phyloP scores from a whole-genome alignment of 108 stramenopile species.

The Craspedostauros australis region DNA sequence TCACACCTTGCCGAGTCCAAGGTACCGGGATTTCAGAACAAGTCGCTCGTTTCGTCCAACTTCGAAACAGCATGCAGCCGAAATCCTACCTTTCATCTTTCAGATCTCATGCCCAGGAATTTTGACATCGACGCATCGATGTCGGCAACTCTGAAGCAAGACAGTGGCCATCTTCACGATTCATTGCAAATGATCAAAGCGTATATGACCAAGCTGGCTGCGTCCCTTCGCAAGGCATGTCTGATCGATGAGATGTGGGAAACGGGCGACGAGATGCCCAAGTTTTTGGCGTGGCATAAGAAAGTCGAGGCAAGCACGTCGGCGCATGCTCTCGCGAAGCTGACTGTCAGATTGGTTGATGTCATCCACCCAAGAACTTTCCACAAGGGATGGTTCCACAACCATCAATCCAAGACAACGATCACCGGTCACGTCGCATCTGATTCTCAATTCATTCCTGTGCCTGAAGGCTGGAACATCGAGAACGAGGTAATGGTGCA shows the following conservation, averaged over 20 bases:
- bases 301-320: slow-evolving; percentile 40
- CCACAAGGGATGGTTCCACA: slow-evolving; percentile 42
- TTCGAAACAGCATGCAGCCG: background rate
- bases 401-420: slow-evolving; percentile 16
- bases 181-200: slow-evolving; percentile 42
- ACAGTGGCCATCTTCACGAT: slow-evolving; percentile 42
- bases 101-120: slow-evolving; percentile 8
- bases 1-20: background rate
- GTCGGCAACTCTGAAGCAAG: slow-evolving; percentile 11
- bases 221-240: slow-evolving; percentile 31
- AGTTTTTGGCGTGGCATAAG: slow-evolving; percentile 28
- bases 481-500: slow-evolving; percentile 15
- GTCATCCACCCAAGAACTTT: slow-evolving; percentile 48
- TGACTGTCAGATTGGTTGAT: slow-evolving; percentile 57
- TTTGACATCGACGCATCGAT: slow-evolving; percentile 34
- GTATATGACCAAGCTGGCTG: slow-evolving; percentile 46
- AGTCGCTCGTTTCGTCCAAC: background rate
- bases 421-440: background rate
- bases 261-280: slow-evolving; percentile 11
- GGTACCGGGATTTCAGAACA: background rate
- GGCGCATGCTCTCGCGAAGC: slow-evolving; percentile 22
- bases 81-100: background rate
- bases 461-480: slow-evolving; percentile 23
- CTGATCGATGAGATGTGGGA: slow-evolving; percentile 55
- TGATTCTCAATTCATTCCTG: background rate